A percentile compares a stretch with the other conserved stretches of the same genome.
These are phyloP conservation scores for Nothomitra cinnamomea DNA, from an alignment of 2,329 filamentous ascomycete genomes.

Conservation along the genomic window DNA sequence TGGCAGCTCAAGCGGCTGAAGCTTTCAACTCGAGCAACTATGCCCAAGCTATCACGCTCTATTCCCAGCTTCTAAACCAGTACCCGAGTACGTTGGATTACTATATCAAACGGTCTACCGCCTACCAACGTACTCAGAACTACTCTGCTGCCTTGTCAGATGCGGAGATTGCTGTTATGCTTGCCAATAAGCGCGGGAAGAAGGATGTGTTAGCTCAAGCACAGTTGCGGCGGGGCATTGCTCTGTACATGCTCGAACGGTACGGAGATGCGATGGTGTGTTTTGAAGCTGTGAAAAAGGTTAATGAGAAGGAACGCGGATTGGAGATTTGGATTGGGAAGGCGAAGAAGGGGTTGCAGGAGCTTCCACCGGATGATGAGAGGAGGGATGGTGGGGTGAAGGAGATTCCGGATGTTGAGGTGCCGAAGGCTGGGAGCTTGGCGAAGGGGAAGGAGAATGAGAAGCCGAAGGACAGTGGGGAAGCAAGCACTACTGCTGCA, in stretches of 20 bases:
- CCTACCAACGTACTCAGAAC: slow-evolving; percentile 46
- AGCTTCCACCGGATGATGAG: slow-evolving; percentile 31
- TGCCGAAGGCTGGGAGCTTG: slow-evolving; percentile 22
- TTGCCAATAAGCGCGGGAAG: slow-evolving; percentile 49
- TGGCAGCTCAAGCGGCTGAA: slow-evolving; percentile 32
- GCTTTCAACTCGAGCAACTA: slow-evolving; percentile 49
- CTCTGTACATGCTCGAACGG: slow-evolving; percentile 49
- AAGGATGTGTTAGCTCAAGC: slow-evolving; percentile 63
- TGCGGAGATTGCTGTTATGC: slow-evolving; percentile 46
- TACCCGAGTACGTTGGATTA: slow-evolving; percentile 54
- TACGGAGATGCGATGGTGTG: slow-evolving; percentile 63
- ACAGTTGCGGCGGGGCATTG: slow-evolving; percentile 63
- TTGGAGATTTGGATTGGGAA: slow-evolving; percentile 42
- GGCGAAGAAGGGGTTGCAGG: slow-evolving; percentile 32
- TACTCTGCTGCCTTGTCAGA: slow-evolving; percentile 37
- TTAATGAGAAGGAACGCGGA: slow-evolving; percentile 34
- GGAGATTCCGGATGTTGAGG: slow-evolving; percentile 35
- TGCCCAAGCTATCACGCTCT: slow-evolving; percentile 47
- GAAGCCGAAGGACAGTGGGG: slow-evolving; percentile 10
- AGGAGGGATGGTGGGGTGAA: slow-evolving; percentile 27
- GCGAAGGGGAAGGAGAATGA: slow-evolving; percentile 18
- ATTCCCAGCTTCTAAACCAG: slow-evolving; percentile 46
- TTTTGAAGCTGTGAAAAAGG: slow-evolving; percentile 38
- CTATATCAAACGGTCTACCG: slow-evolving; percentile 67
- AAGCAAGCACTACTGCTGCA: not conserved